These are phyloP conservation scores for Aegilops sharonensis DNA, from an alignment of 176 grass and related monocot species.

Conservation along the genomic window DNA sequence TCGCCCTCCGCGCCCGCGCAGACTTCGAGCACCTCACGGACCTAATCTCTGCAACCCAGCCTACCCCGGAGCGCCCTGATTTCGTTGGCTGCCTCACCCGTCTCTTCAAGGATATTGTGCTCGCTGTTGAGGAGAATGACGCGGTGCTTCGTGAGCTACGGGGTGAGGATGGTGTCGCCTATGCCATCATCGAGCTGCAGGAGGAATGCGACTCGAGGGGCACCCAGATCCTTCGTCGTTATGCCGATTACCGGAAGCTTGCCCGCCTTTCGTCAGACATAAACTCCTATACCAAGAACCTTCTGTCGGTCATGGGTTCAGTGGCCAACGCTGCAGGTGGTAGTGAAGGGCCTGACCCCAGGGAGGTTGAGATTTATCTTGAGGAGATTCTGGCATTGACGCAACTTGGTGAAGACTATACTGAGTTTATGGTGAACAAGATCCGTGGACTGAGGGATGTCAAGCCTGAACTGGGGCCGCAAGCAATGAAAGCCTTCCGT, in stretches of 20 bases:
- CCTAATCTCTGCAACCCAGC: conserved; percentile 25
- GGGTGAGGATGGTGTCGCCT: conserved; percentile 79
- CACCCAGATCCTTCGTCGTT: conserved; percentile 78
- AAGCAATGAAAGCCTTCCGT: conserved; percentile 67
- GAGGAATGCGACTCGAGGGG: conserved; percentile 90
- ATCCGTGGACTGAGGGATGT: conserved; percentile 71
- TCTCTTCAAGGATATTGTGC: conserved; percentile 91
- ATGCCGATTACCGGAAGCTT: conserved; percentile 72
- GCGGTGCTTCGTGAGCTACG: conserved; percentile 69
- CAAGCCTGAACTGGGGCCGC: conserved; percentile 63
- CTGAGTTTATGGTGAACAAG: conserved; percentile 92
- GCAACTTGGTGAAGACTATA: conserved; percentile 94
- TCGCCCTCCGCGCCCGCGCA: conserved; percentile 64
- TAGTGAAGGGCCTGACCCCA: conserved; percentile 73
- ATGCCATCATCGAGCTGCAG: conserved; percentile 86
- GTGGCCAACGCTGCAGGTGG: conserved; percentile 46
- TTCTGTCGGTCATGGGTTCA: conserved; percentile 58
- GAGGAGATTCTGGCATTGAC: conserved; percentile 86
- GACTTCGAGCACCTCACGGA: conserved; percentile 83
- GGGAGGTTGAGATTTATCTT: conserved; percentile 74
- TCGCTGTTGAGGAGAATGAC: conserved; percentile 85
- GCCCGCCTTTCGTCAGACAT: conserved; percentile 66
- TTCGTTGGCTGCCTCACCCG: conserved; percentile 80
- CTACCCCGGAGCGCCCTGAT: conserved; percentile 49
- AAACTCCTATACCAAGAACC: conserved; percentile 86